Conservation (phyloP, 345 rosid genomes). For the Eucalyptus lansdowneana region DNA sequence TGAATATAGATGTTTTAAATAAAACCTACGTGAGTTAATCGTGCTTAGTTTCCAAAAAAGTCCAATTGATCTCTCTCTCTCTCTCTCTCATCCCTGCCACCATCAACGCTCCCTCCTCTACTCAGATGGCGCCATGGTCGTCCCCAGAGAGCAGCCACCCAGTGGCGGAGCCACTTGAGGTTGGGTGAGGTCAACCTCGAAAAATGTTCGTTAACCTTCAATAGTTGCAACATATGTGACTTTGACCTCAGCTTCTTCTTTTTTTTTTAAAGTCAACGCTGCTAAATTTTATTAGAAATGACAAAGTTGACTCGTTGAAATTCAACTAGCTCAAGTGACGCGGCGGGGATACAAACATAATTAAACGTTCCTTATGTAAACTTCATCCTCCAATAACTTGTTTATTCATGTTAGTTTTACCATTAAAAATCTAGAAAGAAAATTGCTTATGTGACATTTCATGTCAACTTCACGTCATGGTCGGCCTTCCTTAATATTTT, state of each 20-base stretch:
- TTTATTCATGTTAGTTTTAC: not conserved
- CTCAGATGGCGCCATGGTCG: not conserved
- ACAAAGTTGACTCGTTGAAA: not conserved
- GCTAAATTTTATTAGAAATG: not conserved
- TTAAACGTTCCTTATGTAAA: not conserved
- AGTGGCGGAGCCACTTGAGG: not conserved
- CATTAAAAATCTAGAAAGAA: not conserved
- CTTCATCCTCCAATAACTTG: not conserved
- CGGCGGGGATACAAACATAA: not conserved
- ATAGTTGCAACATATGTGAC: not conserved
- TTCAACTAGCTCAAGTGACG: not conserved
- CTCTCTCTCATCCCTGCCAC: not conserved
- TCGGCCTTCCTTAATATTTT: not conserved
- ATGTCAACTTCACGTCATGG: not conserved
- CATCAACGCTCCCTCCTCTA: not conserved
- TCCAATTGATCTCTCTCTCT: not conserved
- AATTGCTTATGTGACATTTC: not conserved
- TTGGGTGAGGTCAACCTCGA: not conserved
- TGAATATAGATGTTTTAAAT: not conserved
- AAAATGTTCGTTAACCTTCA: not conserved
- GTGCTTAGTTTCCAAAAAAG: not conserved
- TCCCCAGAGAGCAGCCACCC: not conserved
- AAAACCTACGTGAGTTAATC: not conserved
- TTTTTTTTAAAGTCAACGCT: not conserved
- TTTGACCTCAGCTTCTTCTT: not conserved